Evolutionary conservation across 345 rosid genomes (phyloP), one percentile per base, ranked within the genome.

Genomic region (Rhizophora apiculata): DNA sequence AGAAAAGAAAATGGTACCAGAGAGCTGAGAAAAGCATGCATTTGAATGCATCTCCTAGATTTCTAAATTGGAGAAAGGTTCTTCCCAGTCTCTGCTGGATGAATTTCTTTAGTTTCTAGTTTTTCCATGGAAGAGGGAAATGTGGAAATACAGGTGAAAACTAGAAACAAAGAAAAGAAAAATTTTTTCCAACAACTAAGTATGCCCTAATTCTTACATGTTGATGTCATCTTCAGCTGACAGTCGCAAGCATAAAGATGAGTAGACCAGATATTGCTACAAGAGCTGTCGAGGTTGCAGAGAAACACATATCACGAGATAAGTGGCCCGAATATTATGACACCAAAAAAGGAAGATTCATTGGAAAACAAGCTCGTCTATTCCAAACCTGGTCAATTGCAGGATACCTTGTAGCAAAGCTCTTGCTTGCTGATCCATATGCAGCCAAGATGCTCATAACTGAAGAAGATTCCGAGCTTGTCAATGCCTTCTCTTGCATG

Each of bases 381-480:
- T 79, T 30, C 71, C 89, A 85, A 81, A 85, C 86, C 9, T 85
- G 89, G 86, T 79, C 85, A 3, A 83, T 85, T 63, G 87, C 87
- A 1, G 84, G 87, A 57, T 83, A 74, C 70, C 85, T 85, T 6
- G 87, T 83, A 72, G 75, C 89, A 22, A 85, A 85, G 71, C 74
- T 83, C 32, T 72, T 85, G 30, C 85, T 83, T 53, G 76, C 81
- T 0, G 73, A 85, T 34, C 87, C 82, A 37, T 60, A 56, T 46
- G 76, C 79, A 16, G 87, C 87, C 10, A 77, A 72, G 78, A 81
- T 83, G 67, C 80, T 85, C 3, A 70, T 78, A 22, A 77, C 77
- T 0, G 82, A 83, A n/a, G 89, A 83, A 66, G 89, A 83, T 73
- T 36, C 81, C 0, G 85, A 78, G 51, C 85, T 82, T 26, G 81